Evolutionary conservation across 768 basidiomycete species (phyloP).

Genomic region (Cystobasidium onofrii): DNA sequence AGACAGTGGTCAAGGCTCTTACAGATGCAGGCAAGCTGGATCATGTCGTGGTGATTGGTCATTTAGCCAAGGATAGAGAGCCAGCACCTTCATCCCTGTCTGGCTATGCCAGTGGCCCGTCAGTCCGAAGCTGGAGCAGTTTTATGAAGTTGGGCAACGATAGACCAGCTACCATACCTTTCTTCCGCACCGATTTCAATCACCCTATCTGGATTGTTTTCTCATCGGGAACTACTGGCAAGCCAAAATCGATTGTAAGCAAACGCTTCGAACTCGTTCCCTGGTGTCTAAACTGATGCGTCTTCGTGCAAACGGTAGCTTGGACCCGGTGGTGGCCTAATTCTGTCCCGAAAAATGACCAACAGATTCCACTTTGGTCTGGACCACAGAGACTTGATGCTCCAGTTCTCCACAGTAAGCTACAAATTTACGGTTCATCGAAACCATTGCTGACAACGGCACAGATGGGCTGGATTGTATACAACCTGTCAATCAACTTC

Average conservation of each 20-base stretch:
- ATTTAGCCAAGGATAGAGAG: not conserved
- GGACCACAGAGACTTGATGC: conserved; percentile 4
- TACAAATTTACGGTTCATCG: not conserved
- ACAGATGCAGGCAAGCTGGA: conserved; percentile 7
- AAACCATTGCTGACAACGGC: not conserved
- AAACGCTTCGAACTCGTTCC: too few relatives aligned
- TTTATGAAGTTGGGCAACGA: conserved; percentile 6
- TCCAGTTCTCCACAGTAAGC: conserved; percentile 14
- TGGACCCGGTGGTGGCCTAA: conserved; percentile 11
- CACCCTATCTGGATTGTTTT: conserved; percentile 23
- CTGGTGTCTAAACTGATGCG: too few relatives aligned
- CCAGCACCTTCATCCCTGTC: not conserved
- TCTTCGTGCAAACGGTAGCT: not conserved
- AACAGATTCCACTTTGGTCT: conserved; percentile 5
- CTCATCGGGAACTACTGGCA: conserved; percentile 19
- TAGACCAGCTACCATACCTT: not conserved
- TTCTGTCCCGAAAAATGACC: conserved; percentile 7
- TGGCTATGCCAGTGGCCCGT: not conserved
- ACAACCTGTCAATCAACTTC: conserved; percentile 21
- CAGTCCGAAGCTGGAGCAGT: not conserved
- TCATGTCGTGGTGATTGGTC: conserved; percentile 17
- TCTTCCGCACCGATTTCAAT: not conserved
- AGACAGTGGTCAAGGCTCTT: conserved; percentile 11
- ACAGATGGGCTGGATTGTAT: conserved; percentile 26
- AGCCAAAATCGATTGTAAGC: conserved; percentile 16